Evolutionary conservation across 2,329 filamentous ascomycete genomes (phyloP).

Genomic region (Trichophyton simii): DNA sequence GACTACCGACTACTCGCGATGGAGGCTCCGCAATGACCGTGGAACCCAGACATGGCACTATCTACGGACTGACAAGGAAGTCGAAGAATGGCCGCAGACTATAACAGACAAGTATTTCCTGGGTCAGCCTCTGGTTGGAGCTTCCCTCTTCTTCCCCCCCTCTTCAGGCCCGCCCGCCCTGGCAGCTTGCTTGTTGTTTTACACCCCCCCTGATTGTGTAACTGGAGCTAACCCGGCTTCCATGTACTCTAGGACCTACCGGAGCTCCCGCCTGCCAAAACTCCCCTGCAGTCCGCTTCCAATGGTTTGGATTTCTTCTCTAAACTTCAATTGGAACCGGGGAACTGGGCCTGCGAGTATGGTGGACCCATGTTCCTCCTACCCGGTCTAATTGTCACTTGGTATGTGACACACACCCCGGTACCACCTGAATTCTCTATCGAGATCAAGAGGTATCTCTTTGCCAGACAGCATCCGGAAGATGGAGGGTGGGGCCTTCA

Average conservation of each 20-base stretch:
- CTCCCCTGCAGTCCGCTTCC: slow-evolving; percentile 59
- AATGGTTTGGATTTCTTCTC: slow-evolving; percentile 87
- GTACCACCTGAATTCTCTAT: slow-evolving; percentile 67
- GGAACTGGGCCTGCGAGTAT: slow-evolving; percentile 96
- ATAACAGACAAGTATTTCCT: slow-evolving; percentile 82
- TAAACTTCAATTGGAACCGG: slow-evolving; percentile 72
- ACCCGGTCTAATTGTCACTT: slow-evolving; percentile 70
- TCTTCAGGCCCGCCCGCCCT: background rate
- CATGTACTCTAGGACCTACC: slow-evolving; percentile 52
- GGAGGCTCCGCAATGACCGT: slow-evolving; percentile 71
- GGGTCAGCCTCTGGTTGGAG: slow-evolving; percentile 59
- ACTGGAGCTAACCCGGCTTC: background rate
- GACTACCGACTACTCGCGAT: slow-evolving; percentile 67
- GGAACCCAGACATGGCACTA: slow-evolving; percentile 94
- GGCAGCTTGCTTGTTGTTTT: background rate
- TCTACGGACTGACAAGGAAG: slow-evolving; percentile 56
- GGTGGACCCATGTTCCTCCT: slow-evolving; percentile 94
- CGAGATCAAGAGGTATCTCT: slow-evolving; percentile 87
- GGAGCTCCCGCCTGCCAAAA: slow-evolving; percentile 55
- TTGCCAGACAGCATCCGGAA: slow-evolving; percentile 67
- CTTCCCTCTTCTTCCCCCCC: slow-evolving; percentile 2
- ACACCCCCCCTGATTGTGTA: background rate
- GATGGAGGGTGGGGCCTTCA: slow-evolving; percentile 98
- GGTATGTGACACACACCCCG: slow-evolving; percentile 79
- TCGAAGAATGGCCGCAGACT: slow-evolving; percentile 70